phyloP scores from a whole-genome alignment of 306 rosid genomes.

The Cucurbita ficifolia region DNA sequence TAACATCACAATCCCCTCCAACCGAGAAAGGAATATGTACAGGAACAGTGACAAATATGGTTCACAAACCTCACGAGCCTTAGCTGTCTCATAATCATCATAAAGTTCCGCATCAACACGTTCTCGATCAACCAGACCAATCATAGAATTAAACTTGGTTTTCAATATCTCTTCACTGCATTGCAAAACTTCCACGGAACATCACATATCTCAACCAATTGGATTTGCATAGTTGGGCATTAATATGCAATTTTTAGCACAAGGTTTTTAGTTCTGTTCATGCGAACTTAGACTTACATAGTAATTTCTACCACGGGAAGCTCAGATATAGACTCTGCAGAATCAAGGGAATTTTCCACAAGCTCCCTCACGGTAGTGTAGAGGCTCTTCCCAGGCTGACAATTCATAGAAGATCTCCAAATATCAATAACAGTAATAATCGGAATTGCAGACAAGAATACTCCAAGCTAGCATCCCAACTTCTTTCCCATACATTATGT shows the following conservation, averaged over 20 bases:
- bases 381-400: constrained; percentile 77
- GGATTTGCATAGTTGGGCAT: neutral
- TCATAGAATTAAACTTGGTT: constrained; percentile 86
- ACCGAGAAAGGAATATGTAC: neutral
- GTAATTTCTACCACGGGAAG: constrained; percentile 84
- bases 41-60: neutral
- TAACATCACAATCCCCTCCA: neutral
- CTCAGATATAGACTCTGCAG: constrained; percentile 80
- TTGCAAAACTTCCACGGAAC: neutral
- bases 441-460: neutral
- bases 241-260: neutral
- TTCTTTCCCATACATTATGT: neutral
- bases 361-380: constrained; percentile 92
- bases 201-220: neutral
- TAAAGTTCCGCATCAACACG: constrained; percentile 68
- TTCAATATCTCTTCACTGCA: constrained; percentile 81
- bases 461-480: neutral
- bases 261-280: neutral
- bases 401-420: constrained; percentile 9
- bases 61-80: constrained; percentile 72
- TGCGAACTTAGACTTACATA: constrained; percentile 32
- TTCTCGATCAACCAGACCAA: constrained; percentile 82
- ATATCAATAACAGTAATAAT: neutral
- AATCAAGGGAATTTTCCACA: constrained; percentile 81
- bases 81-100: constrained; percentile 76